A percentile compares a stretch with the other conserved stretches of the same genome.
phyloP scores from a whole-genome alignment of 176 grass and related monocot species.

The Poa pratensis region DNA sequence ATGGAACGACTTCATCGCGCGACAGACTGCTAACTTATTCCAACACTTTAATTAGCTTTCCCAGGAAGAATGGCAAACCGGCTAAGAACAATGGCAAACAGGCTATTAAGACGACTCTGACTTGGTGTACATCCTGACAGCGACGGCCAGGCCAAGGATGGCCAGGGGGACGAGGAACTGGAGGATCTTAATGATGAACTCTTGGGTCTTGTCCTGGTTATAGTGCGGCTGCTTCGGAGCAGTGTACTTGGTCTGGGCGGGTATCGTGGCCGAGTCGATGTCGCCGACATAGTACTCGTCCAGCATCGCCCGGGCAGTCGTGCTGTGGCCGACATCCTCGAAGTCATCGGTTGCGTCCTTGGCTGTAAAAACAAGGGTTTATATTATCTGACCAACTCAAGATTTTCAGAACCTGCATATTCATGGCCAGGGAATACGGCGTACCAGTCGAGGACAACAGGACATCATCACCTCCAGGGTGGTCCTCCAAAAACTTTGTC shows the following conservation, averaged over 20 bases:
- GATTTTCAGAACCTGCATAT: background rate
- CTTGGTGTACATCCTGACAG: conserved; percentile 89
- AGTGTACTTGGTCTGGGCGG: conserved; percentile 57
- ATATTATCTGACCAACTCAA: too few relatives aligned
- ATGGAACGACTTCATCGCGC: background rate
- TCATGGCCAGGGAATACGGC: background rate
- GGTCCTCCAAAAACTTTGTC: conserved; percentile 82
- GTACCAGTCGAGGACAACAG: conserved; percentile 81
- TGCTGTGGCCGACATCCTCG: conserved; percentile 70
- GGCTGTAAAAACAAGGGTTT: too few relatives aligned
- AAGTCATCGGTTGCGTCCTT: conserved; percentile 69
- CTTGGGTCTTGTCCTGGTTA: conserved; percentile 77
- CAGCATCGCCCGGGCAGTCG: conserved; percentile 76
- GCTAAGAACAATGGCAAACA: background rate
- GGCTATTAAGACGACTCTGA: conserved; percentile 50
- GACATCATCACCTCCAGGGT: conserved; percentile 89
- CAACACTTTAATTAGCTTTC: background rate
- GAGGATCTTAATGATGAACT: conserved; percentile 69
- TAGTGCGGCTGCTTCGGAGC: conserved; percentile 88
- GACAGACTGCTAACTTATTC: conserved; percentile 45
- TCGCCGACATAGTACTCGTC: conserved; percentile 63
- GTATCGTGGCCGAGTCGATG: conserved; percentile 62
- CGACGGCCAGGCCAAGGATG: conserved; percentile 80
- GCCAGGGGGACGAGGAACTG: conserved; percentile 63
- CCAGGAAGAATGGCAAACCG: background rate